These are phyloP conservation scores for Lodderomyces metapsilosis DNA, from an alignment of 1,139 yeast species.

Conservation along the genomic window DNA sequence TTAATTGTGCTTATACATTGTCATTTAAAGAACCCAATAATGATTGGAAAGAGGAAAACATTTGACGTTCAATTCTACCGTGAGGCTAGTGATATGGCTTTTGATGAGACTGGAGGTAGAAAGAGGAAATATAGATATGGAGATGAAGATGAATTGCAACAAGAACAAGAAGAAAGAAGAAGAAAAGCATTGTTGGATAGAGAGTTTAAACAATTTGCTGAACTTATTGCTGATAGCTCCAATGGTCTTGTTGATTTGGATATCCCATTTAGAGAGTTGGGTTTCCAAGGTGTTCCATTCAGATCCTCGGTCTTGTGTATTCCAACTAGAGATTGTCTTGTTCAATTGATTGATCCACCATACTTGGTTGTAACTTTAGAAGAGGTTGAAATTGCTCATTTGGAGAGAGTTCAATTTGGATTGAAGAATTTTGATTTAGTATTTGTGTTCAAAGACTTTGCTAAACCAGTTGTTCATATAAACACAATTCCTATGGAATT, in stretches of 20 bases:
- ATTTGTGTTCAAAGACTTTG: conserved; percentile 89
- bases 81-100: conserved; percentile 94
- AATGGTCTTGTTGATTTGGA: conserved; percentile 82
- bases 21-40: conserved; percentile 87
- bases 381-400: conserved; percentile 91
- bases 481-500: conserved; percentile 94
- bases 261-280: conserved; percentile 92
- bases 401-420: conserved; percentile 97
- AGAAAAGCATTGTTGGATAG: conserved; percentile 87
- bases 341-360: conserved; percentile 93
- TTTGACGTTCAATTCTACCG: conserved; percentile 94
- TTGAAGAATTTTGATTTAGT: conserved; percentile 94
- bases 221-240: conserved; percentile 84
- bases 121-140: conserved; percentile 91
- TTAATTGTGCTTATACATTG: conserved; percentile 89
- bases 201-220: conserved; percentile 88
- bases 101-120: conserved; percentile 96
- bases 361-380: conserved; percentile 86
- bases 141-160: conserved; percentile 97
- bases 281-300: conserved; percentile 96
- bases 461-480: conserved; percentile 83
- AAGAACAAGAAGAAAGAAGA: conserved; percentile 97
- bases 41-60: conserved; percentile 95
- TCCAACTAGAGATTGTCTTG: conserved; percentile 96
- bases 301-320: conserved; percentile 92